Percentiles rank a stretch among this genome's conserved stretches.
These are phyloP conservation scores for Lichtheimia corymbifera DNA, from an alignment of 371 early-diverging fungal genomes.

Conservation along the genomic window DNA sequence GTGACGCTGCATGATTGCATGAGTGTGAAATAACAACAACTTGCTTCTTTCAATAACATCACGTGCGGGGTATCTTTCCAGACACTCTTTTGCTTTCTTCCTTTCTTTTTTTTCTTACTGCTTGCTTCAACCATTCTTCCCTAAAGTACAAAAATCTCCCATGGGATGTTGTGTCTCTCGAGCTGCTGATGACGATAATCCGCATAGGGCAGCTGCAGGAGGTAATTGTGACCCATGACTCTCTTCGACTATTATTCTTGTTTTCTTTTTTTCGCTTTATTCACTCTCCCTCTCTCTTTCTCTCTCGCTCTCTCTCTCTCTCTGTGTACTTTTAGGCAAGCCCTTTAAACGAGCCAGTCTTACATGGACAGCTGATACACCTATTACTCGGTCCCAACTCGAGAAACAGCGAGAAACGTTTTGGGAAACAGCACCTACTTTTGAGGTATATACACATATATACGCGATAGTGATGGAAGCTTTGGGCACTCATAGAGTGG, in stretches of 20 bases:
- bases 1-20: slow-evolving; percentile 1
- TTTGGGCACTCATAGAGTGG: neutral
- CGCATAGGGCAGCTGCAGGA: neutral
- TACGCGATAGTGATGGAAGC: neutral
- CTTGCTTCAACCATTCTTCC: neutral
- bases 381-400: slow-evolving; percentile 49
- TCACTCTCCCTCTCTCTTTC: neutral
- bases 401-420: slow-evolving; percentile 59
- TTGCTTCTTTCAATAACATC: no score
- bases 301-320: neutral
- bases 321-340: slow-evolving; percentile 19
- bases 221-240: neutral
- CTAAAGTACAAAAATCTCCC: slow-evolving; percentile 8
- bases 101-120: slow-evolving; percentile 6
- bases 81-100: slow-evolving; percentile 1
- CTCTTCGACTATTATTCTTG: neutral
- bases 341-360: slow-evolving; percentile 35
- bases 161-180: slow-evolving; percentile 45
- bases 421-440: slow-evolving; percentile 76
- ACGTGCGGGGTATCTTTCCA: no score
- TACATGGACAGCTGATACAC: slow-evolving; percentile 45
- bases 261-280: neutral
- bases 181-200: slow-evolving; percentile 14
- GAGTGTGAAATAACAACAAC: neutral
- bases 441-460: slow-evolving; percentile 44